phyloP scores from a whole-genome alignment of 2,329 filamentous ascomycete genomes.

The Venturia carpophila region DNA sequence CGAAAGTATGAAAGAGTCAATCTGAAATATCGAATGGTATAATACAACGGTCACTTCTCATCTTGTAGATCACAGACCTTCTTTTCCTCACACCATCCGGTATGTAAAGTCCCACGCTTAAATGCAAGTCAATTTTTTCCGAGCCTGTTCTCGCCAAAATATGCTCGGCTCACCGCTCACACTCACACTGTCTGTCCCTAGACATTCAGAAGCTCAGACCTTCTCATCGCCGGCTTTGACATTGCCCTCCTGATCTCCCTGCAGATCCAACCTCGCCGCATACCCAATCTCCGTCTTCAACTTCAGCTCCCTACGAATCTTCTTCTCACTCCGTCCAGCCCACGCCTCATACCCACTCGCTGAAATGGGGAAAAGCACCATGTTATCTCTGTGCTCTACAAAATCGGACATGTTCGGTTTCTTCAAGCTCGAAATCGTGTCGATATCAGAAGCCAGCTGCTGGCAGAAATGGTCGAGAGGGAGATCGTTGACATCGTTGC shows the following conservation, averaged over 20 bases:
- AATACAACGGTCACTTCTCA: background rate
- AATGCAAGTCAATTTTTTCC: background rate
- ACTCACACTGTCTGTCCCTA: no score
- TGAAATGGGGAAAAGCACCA: constrained; percentile 51
- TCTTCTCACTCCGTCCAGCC: constrained; percentile 11
- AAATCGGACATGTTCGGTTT: constrained; percentile 46
- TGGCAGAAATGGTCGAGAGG: constrained; percentile 72
- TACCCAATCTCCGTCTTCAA: constrained; percentile 18
- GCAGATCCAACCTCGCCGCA: constrained; percentile 12
- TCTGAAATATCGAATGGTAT: constrained; percentile 1
- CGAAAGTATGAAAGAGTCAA: background rate
- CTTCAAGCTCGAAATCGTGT: constrained; percentile 56
- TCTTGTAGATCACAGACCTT: constrained; percentile 2
- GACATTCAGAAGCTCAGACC: background rate
- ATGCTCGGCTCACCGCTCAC: background rate
- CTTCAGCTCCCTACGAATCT: constrained; percentile 16
- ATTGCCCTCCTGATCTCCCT: background rate
- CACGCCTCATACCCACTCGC: constrained; percentile 14
- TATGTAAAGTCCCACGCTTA: constrained; percentile 9
- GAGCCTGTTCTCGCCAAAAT: background rate
- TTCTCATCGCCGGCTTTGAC: constrained; percentile 1
- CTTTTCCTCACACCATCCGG: constrained; percentile 2
- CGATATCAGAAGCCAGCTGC: constrained; percentile 65
- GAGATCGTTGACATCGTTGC: constrained; percentile 74
- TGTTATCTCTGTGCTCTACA: constrained; percentile 41